phyloP scores from a whole-genome alignment of 2,329 filamentous ascomycete genomes.

The Fusarium ramigenum region DNA sequence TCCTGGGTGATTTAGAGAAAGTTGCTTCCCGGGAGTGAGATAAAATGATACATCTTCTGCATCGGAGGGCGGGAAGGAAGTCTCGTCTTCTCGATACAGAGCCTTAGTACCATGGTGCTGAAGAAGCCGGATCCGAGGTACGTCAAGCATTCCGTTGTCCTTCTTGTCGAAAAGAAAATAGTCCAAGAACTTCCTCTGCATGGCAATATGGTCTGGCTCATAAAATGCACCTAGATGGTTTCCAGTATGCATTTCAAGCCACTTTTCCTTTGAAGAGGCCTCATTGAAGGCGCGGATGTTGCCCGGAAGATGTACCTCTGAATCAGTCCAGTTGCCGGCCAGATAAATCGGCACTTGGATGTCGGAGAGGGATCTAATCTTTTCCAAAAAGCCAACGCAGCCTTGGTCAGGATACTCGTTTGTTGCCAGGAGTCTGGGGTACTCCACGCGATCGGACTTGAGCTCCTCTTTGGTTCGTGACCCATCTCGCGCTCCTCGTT shows the following conservation, averaged over 20 bases:
- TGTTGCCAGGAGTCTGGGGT: accelerated
- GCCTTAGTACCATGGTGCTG: not conserved
- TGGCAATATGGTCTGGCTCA: not conserved
- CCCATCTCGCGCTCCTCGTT: not conserved
- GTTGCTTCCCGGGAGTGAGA: accelerated
- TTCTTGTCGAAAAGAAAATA: not conserved
- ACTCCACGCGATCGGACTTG: accelerated
- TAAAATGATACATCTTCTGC: accelerated
- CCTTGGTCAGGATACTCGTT: not conserved
- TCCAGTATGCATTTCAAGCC: not conserved
- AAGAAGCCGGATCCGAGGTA: not conserved
- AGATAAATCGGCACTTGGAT: not conserved
- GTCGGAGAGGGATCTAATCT: accelerated
- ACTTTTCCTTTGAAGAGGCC: not conserved
- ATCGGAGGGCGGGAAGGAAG: not conserved
- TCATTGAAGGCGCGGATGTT: not conserved
- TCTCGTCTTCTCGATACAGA: accelerated
- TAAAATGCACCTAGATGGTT: not conserved
- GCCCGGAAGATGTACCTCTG: not conserved
- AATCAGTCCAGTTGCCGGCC: not conserved
- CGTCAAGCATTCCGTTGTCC: not conserved
- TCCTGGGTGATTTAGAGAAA: accelerated
- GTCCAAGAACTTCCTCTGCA: not conserved
- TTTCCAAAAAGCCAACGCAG: not conserved
- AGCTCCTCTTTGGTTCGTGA: not conserved